phyloP scores from a whole-genome alignment of 2,329 filamentous ascomycete species.

The Aureobasidium sp. region DNA sequence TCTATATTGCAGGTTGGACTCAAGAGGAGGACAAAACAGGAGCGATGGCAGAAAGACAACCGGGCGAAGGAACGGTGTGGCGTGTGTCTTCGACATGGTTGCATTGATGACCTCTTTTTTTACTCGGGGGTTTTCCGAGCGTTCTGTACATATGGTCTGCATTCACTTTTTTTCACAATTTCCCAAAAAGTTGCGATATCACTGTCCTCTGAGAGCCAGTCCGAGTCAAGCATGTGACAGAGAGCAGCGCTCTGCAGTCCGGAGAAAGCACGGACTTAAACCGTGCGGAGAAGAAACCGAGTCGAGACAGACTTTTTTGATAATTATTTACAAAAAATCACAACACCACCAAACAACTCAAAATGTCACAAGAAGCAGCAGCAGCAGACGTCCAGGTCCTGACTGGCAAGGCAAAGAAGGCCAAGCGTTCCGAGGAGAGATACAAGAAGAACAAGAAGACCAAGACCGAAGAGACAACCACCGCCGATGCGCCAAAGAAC shows the following conservation, averaged over 20 bases:
- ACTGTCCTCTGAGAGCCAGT: too few relatives aligned
- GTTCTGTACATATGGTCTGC: constrained; percentile 10
- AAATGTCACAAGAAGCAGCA: constrained; percentile 22
- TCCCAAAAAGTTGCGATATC: too few relatives aligned
- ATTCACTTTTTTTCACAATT: background rate
- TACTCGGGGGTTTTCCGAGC: background rate
- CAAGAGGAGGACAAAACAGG: background rate
- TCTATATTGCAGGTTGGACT: background rate
- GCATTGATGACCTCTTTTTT: background rate
- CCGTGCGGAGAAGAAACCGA: background rate
- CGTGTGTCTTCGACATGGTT: background rate
- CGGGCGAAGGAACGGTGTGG: background rate
- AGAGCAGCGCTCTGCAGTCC: background rate
- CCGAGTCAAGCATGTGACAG: background rate
- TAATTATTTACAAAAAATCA: background rate
- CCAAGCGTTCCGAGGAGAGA: constrained; percentile 26
- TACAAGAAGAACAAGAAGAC: constrained; percentile 26
- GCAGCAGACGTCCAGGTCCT: constrained; percentile 15
- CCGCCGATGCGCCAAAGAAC: constrained; percentile 14
- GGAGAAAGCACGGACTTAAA: constrained; percentile 7
- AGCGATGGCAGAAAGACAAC: background rate
- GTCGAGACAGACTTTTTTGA: constrained; percentile 6
- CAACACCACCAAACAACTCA: background rate
- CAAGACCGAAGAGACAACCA: constrained; percentile 19
- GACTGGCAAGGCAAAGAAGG: constrained; percentile 27